Base-by-base conservation (phyloP, 2,329 filamentous ascomycete genomes). In the Diaporthe sp. region DNA sequence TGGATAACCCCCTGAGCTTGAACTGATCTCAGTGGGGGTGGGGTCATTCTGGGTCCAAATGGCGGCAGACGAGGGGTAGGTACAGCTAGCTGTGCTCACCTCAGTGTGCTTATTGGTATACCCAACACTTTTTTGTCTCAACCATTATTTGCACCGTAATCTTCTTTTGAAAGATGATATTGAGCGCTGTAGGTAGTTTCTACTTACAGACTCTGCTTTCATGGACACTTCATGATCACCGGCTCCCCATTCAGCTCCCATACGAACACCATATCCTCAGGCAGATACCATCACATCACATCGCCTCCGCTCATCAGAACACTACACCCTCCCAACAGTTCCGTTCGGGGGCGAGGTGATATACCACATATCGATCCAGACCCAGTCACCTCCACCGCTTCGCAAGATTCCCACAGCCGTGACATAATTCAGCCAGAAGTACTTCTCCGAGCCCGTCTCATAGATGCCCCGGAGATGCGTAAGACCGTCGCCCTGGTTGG, bases 341-440 rank as follows among this genome's bases (percentile, higher is more conserved):
- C 65, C 65, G n/a, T 70, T 70, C 49, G 65, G 65, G 10, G 65
- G 65, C n/a, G 65, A 28, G 2, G 65, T 55, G 31, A 82, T 70
- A 77, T 82, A 79, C 81, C 81, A 83, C 13, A 78, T 79, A 67
- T 82, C 82, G 60, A 83, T 81, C 60, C 78, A 44, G 55, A 79
- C 17, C 76, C 79, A 37, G 51, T 72, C 10, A 71, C 78, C 7
- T 9, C 44, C 44, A 28, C 58, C 71, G 22, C 76, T 28, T 34
- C 51, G 79, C 75, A 83, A 37, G 1, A 82, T 74, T 2, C 81
- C 82, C 8, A 83, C 80, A 0, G 80, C 80, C 39, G 82, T 76
- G 17, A 83, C 77, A 61, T 82, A 79, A 77, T 83, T 83, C 34
- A 83, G 61, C 81, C 81, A 83, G 63, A 80, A 80, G 58, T 82